phyloP scores from a whole-genome alignment of 1,139 yeast species.

The Blastobotrys arbuscula region DNA sequence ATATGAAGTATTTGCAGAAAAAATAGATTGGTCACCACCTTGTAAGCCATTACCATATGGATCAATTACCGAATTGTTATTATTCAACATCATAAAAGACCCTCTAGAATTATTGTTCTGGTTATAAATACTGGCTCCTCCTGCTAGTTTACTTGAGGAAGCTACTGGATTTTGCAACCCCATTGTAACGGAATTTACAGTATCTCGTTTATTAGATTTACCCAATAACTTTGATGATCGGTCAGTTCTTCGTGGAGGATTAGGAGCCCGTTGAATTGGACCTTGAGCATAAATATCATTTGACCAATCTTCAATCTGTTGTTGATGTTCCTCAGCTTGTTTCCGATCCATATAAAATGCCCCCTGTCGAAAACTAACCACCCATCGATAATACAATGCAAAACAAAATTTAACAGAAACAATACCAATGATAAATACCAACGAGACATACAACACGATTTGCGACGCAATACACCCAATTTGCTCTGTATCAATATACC shows the following conservation, averaged over 20 bases:
- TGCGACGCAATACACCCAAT: slow-evolving; percentile 94
- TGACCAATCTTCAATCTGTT: slow-evolving; percentile 76
- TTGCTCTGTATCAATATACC: slow-evolving; percentile 81
- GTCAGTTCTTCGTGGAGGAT: slow-evolving; percentile 21
- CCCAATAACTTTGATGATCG: slow-evolving; percentile 25
- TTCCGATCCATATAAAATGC: slow-evolving; percentile 57
- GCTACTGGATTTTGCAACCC: slow-evolving; percentile 33
- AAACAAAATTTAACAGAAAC: slow-evolving; percentile 70
- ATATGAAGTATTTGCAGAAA: slow-evolving; percentile 28
- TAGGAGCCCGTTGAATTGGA: slow-evolving; percentile 42
- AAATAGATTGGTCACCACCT: slow-evolving; percentile 18
- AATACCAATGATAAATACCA: slow-evolving; percentile 77
- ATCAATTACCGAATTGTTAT: slow-evolving; percentile 11
- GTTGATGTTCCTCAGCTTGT: slow-evolving; percentile 47
- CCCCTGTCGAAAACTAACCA: slow-evolving; percentile 72
- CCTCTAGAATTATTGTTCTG: slow-evolving; percentile 25
- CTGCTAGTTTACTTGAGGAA: slow-evolving; percentile 33
- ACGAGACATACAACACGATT: slow-evolving; percentile 71
- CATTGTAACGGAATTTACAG: slow-evolving; percentile 32
- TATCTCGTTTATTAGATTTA: slow-evolving; percentile 17
- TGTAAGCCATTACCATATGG: slow-evolving; percentile 15
- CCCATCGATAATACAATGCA: slow-evolving; percentile 89
- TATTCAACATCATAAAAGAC: slow-evolving; percentile 23
- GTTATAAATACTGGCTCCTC: slow-evolving; percentile 32
- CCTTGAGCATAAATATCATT: slow-evolving; percentile 49